These are phyloP conservation scores for Panus rudis DNA, from an alignment of 768 basidiomycete species.

Conservation along the genomic window DNA sequence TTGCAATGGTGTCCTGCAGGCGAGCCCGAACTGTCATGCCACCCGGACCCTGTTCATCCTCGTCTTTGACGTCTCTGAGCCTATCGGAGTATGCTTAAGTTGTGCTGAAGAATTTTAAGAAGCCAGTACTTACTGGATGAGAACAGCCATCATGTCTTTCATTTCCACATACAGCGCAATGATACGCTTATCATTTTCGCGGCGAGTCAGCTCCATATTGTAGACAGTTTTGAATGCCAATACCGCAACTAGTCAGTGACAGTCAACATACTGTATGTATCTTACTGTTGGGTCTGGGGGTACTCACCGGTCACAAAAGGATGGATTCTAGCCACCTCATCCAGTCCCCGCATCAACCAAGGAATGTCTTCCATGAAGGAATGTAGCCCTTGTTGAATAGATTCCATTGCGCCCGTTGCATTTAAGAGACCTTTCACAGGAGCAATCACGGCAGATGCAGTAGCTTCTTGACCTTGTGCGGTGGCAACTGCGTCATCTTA, in stretches of 20 bases:
- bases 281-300: neutral
- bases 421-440: slow-evolving; percentile 1
- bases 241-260: slow-evolving; percentile 32
- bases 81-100: slow-evolving; percentile 10
- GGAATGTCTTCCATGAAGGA: slow-evolving; percentile 21
- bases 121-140: slow-evolving; percentile 33
- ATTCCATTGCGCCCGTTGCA: slow-evolving; percentile 1
- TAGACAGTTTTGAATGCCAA: slow-evolving; percentile 44
- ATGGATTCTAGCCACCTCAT: slow-evolving; percentile 21
- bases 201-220: slow-evolving; percentile 38
- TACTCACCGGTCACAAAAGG: slow-evolving; percentile 21
- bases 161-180: slow-evolving; percentile 40
- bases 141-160: slow-evolving; percentile 40
- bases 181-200: slow-evolving; percentile 47
- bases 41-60: slow-evolving; percentile 22
- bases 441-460: neutral
- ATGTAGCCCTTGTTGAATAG: slow-evolving; percentile 15
- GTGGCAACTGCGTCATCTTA: too few species aligned
- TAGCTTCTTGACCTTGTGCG: neutral
- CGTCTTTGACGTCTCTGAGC: slow-evolving; percentile 25
- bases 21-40: slow-evolving; percentile 28
- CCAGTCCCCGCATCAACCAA: slow-evolving; percentile 19
- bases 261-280: neutral
- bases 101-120: neutral
- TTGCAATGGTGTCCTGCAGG: slow-evolving; percentile 23